Conservation (phyloP, 1,284 basidiomycete species). For the Coniferiporia weirii region DNA sequence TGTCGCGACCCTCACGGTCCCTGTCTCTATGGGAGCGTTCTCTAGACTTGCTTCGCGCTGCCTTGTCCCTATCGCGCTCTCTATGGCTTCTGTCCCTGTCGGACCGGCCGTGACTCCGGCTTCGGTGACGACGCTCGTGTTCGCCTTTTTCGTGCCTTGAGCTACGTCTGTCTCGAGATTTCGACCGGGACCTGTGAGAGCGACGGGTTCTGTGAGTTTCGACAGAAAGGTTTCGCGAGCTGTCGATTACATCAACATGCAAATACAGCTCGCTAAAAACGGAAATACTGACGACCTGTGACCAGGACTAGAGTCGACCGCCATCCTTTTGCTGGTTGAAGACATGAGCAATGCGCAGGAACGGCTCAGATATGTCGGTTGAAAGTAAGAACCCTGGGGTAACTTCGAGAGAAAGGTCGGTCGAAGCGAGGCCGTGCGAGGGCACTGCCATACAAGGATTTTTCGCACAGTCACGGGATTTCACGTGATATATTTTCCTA, state of each 20-base stretch:
- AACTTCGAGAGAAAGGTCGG: not conserved
- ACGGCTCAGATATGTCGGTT: too few relatives aligned
- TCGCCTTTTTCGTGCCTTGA: conserved; percentile 33
- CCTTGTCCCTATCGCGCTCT: conserved; percentile 38
- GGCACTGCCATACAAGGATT: too few relatives aligned
- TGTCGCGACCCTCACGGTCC: conserved; percentile 30
- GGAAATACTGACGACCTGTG: conserved; percentile 54
- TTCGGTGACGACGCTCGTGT: conserved; percentile 36
- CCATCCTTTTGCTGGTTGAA: conserved; percentile 48
- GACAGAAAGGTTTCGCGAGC: conserved; percentile 64
- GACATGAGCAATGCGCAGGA: not conserved
- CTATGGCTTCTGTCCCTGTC: conserved; percentile 34
- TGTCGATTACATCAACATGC: conserved; percentile 24
- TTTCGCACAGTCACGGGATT: too few relatives aligned
- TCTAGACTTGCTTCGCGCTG: conserved; percentile 36
- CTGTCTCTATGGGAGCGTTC: conserved; percentile 42
- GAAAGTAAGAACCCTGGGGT: not conserved
- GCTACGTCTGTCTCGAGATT: conserved; percentile 41
- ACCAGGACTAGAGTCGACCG: conserved; percentile 57
- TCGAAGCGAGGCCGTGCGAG: too few relatives aligned
- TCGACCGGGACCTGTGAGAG: conserved; percentile 66
- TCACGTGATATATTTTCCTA: too few relatives aligned
- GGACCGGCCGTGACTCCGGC: conserved; percentile 22
- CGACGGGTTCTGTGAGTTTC: conserved; percentile 66
- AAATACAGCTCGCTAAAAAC: conserved; percentile 6